Evolutionary conservation across 495 filamentous ascomycete species (phyloP).

Genomic region (Pyrenopolyporus hunteri): DNA sequence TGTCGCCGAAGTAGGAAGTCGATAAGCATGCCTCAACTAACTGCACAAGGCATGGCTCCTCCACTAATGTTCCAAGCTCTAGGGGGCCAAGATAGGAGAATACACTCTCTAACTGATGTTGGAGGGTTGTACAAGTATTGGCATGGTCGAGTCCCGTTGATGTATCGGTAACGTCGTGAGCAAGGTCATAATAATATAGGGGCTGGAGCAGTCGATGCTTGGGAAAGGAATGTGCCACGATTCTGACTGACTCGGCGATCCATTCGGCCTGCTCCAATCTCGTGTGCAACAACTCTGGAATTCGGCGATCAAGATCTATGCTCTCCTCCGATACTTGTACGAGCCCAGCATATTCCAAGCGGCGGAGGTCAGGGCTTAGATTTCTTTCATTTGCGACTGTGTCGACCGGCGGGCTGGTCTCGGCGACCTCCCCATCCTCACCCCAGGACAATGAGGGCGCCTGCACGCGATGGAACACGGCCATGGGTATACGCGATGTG

Average conservation of each 20-base stretch:
- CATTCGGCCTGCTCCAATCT: constrained; percentile 2
- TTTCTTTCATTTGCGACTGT: not conserved
- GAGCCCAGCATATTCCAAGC: constrained; percentile 6
- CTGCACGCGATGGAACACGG: constrained; percentile 9
- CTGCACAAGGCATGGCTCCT: constrained; percentile 7
- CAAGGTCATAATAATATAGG: not conserved
- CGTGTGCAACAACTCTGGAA: not conserved
- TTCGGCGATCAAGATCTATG: not conserved
- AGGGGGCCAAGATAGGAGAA: not conserved
- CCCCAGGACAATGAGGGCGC: constrained; percentile 16
- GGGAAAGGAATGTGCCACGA: constrained; percentile 16
- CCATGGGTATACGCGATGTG: constrained; percentile 1
- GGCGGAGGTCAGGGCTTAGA: not conserved
- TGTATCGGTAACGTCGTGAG: not conserved
- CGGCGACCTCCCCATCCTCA: constrained; percentile 9
- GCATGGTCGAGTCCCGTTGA: not conserved
- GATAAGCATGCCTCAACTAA: constrained; percentile 14
- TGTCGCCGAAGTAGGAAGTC: constrained; percentile 6
- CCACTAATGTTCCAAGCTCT: not conserved
- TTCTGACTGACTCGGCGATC: constrained; percentile 2
- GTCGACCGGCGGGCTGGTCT: not conserved
- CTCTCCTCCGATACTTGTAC: not conserved
- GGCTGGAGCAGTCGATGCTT: not conserved
- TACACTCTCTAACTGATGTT: not conserved
- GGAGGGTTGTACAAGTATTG: not conserved